Evolutionary conservation across 768 basidiomycete genomes (phyloP).

Genomic region (Cyclocybe cylindracea): DNA sequence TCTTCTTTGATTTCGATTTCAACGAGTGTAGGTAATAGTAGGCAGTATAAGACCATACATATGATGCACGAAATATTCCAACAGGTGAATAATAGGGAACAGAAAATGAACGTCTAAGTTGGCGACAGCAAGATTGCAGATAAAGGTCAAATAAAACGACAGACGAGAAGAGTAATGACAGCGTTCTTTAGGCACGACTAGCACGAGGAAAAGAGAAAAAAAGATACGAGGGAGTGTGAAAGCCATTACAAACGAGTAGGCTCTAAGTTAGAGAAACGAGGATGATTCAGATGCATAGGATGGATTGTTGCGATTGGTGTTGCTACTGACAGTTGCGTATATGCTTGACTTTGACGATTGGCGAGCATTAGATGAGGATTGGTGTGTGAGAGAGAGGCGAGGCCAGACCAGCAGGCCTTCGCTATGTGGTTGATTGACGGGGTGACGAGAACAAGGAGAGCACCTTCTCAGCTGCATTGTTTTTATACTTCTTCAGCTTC

Average conservation of each 20-base stretch:
- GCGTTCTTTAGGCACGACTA: not conserved
- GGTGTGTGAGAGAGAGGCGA: too few relatives aligned
- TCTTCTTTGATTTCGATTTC: conserved; percentile 10
- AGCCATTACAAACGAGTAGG: conserved; percentile 21
- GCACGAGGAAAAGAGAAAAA: conserved; percentile 7
- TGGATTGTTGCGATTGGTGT: not conserved
- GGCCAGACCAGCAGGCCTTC: not conserved
- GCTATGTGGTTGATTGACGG: conserved; percentile 35
- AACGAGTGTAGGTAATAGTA: conserved; percentile 15
- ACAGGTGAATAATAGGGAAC: conserved; percentile 15
- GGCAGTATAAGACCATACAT: conserved; percentile 21
- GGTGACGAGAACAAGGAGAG: conserved; percentile 81
- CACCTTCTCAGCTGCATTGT: conserved; percentile 77
- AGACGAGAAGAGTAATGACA: conserved; percentile 13
- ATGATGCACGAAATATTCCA: conserved; percentile 12
- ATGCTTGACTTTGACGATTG: too few relatives aligned
- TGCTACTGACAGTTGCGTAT: too few relatives aligned
- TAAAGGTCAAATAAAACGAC: conserved; percentile 4
- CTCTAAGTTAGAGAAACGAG: not conserved
- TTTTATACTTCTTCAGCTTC: conserved; percentile 86
- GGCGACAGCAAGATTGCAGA: conserved; percentile 19
- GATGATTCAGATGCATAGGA: not conserved
- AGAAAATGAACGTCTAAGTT: conserved; percentile 8
- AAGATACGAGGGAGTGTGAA: conserved; percentile 22
- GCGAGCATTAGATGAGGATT: too few relatives aligned